Evolutionary conservation across 345 rosid genomes (phyloP), one percentile per base, ranked within the genome.

Genomic region (Toxicodendron radicans): DNA sequence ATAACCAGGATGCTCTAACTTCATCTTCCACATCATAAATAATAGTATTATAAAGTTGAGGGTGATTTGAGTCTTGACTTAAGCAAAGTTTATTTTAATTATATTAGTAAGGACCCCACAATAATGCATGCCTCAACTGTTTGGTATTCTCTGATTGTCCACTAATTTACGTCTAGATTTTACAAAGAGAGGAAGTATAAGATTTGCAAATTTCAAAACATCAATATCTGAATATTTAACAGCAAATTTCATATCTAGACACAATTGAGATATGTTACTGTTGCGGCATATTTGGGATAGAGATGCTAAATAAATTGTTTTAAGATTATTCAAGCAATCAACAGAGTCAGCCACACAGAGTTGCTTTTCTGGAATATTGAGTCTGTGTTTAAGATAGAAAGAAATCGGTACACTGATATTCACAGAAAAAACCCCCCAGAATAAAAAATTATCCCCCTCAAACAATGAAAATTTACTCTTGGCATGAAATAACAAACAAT

Each of bases 41-140:
- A 52, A 67, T 79, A 77, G 53, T 70, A 61, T 75, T 62, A 45
- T 74, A 64, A 68, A 67, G 66, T 70, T 80, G 85, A 83, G 57
- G 21, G 71, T 56, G 87, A 87, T 80, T 82, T 73, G 76, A 71
- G 73, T 83, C 72, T 51, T 79, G 68, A 77, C 82, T 74, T 75
- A 81, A 73, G 73, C 79, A 70, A 62, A 24, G 67, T 60, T 61
- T 78, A 57, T 75, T 76, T 67, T 78, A 76, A 76, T 72, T 52
- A 69, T 72, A 48, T 71, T 59, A 18, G 27, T 17, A 45, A 52
- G 80, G 83, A 60, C 60, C 77, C 75, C 75, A 24, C 60, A 52
- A 14, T 32, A 73, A 63, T 68, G 81, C 79, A 70, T 43, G 75
- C 11, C 10, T 78, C 68, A 74, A 67, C 70, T 62, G 58, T 75